Base-by-base conservation (phyloP, 768 basidiomycete genomes). In the Boletus insuetus region DNA sequence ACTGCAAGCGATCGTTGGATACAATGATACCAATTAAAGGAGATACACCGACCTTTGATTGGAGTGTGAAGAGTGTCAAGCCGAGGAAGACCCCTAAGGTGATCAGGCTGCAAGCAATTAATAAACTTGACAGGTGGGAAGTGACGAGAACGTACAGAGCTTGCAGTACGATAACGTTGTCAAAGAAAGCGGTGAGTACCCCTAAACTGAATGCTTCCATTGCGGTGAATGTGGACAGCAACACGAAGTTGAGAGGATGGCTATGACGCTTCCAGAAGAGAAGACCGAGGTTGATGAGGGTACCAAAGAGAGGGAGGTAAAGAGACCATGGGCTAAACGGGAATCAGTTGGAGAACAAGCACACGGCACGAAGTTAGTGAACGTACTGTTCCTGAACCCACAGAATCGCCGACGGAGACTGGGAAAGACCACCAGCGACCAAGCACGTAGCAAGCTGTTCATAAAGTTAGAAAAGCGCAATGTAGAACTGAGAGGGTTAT, bases 201-300 rank as follows among this genome's bases (percentile, higher is more conserved):
- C 97, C 97, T 46, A 99, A 77, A 12, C 93, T 87, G 68, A 92
- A 86, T 6, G 92, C 88, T 72, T 99, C 97, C 77, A 96, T 78
- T 22, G 90, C 66, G 10, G 97, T 99, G 74, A 98, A 99, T 2
- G 87, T 78, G 19, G 86, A 83, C 37, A 99, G 78, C 29, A 98
- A 76, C 44, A 92, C 78, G 55, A 96, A 77, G 72, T 99, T 99
- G 69, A 83, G 76, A 22, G 96, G 96, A 69, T 91, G 85, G 68
- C 82, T 84, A 71, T 96, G 94, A 53, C 95, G 86, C 73, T 97
- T 95, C 89, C 89, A 95, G 76, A 84, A 96, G 6, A 94, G 80
- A 35, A 91, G 73, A 2, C 86, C 85, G 29, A 97, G 83, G 57
- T 88, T 89, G 64, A 89, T 70, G 55, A 98, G 75, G 20, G 91